Percentiles rank a stretch among this genome's conserved stretches.
Evolutionary conservation across 352 stramenopile genomes (phyloP).

Genomic region (Globisporangium paddicum): DNA sequence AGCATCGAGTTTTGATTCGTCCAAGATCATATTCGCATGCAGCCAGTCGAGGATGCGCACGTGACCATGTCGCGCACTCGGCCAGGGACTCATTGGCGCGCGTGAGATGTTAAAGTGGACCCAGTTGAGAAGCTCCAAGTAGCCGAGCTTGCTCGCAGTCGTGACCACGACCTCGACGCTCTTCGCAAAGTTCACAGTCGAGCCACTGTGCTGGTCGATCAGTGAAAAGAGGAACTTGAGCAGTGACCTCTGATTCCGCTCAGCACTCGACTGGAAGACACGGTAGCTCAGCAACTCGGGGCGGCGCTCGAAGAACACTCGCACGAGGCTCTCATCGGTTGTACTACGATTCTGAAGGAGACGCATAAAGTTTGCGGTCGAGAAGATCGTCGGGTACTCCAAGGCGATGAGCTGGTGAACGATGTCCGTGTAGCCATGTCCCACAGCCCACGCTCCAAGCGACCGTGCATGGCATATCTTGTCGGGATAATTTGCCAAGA

Average conservation of each 20-base stretch:
- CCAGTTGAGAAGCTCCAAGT: neutral
- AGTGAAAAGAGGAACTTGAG: neutral
- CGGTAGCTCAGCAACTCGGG: neutral
- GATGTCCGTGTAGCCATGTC: neutral
- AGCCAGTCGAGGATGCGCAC: slow-evolving; percentile 4
- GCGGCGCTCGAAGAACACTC: neutral
- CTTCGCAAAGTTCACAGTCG: neutral
- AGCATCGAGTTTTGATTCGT: neutral
- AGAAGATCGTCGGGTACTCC: neutral
- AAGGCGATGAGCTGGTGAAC: neutral
- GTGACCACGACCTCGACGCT: neutral
- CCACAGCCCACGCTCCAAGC: neutral
- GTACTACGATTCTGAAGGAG: neutral
- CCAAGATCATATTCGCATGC: neutral
- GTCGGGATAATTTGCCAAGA: neutral
- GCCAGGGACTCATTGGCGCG: neutral
- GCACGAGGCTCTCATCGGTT: neutral
- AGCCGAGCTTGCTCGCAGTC: neutral
- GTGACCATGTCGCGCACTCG: slow-evolving; percentile 1
- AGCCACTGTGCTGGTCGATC: neutral
- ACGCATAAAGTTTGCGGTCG: neutral
- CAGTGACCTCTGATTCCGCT: neutral
- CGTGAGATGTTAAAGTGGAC: neutral
- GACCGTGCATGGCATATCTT: neutral
- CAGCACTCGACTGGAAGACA: neutral